Percentiles rank a stretch among this genome's conserved stretches.
Evolutionary conservation across 495 filamentous ascomycete species (phyloP).

Genomic region (Aspergillus egyptiacus): DNA sequence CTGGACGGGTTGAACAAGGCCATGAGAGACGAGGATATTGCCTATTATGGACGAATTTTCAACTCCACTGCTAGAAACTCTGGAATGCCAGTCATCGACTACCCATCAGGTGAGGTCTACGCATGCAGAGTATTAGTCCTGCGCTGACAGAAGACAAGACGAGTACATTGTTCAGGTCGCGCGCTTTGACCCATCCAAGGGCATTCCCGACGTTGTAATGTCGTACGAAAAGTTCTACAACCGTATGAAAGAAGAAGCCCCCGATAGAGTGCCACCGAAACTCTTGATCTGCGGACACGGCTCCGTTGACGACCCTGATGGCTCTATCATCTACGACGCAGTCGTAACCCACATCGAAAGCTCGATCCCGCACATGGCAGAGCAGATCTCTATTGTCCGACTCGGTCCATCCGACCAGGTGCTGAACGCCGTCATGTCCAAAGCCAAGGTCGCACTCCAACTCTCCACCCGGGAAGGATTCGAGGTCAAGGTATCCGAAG

Average conservation of each 20-base stretch:
- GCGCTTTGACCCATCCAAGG: constrained; percentile 83
- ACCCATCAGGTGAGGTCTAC: constrained; percentile 51
- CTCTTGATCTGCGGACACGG: constrained; percentile 74
- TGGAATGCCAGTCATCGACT: constrained; percentile 56
- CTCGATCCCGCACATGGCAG: constrained; percentile 42
- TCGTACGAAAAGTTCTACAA: constrained; percentile 70
- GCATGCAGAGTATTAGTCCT: too few species aligned
- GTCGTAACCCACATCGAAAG: constrained; percentile 61
- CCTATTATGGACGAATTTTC: constrained; percentile 72
- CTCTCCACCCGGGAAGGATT: constrained; percentile 82
- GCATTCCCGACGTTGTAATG: constrained; percentile 73
- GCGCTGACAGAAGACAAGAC: too few species aligned
- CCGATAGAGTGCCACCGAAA: constrained; percentile 55
- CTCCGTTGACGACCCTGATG: constrained; percentile 83
- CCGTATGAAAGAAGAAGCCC: constrained; percentile 42
- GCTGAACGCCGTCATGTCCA: constrained; percentile 73
- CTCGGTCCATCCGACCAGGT: constrained; percentile 74
- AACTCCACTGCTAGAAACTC: constrained; percentile 54
- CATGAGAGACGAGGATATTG: constrained; percentile 65
- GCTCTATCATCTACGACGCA: constrained; percentile 63
- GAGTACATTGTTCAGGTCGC: constrained; percentile 79
- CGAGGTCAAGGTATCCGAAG: constrained; percentile 86
- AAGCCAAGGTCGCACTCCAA: constrained; percentile 68
- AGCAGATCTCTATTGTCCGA: constrained; percentile 68
- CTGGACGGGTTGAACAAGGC: constrained; percentile 82